phyloP scores from a whole-genome alignment of 2,329 filamentous ascomycete species.

The Juglanconis sp. region DNA sequence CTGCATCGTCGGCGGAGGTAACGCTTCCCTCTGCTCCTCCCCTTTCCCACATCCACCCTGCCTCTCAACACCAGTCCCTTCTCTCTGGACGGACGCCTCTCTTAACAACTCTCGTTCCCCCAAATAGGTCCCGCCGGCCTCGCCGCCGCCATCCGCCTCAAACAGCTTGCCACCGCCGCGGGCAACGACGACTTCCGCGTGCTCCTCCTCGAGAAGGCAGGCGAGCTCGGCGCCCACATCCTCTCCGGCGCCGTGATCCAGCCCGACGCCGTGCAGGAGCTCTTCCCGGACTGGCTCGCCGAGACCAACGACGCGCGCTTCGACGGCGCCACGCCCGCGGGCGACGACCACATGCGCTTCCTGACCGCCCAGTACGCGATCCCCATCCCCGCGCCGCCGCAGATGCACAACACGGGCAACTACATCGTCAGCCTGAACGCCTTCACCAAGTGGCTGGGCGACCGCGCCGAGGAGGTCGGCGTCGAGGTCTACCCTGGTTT shows the following conservation, averaged over 20 bases:
- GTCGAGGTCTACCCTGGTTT: constrained; percentile 97
- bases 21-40: constrained; percentile 19
- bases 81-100: background rate
- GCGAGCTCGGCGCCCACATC: constrained; percentile 91
- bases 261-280: constrained; percentile 80
- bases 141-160: constrained; percentile 87
- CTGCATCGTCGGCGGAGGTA: constrained; percentile 88
- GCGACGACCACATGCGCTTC: constrained; percentile 86
- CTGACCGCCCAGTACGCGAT: constrained; percentile 77
- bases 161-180: constrained; percentile 90
- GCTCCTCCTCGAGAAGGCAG: constrained; percentile 88
- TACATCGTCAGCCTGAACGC: constrained; percentile 96
- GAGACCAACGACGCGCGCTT: constrained; percentile 87
- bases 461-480: constrained; percentile 92
- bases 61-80: background rate
- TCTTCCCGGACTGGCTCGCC: constrained; percentile 89
- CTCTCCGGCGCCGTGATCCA: constrained; percentile 94
- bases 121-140: constrained; percentile 77
- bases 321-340: constrained; percentile 80
- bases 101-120: background rate
- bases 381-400: constrained; percentile 82
- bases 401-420: constrained; percentile 98
- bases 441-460: constrained; percentile 91
- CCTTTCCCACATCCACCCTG: background rate
- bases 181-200: constrained; percentile 96